Evolutionary conservation across 306 rosid species (phyloP).

Genomic region (Glycine latifolia): DNA sequence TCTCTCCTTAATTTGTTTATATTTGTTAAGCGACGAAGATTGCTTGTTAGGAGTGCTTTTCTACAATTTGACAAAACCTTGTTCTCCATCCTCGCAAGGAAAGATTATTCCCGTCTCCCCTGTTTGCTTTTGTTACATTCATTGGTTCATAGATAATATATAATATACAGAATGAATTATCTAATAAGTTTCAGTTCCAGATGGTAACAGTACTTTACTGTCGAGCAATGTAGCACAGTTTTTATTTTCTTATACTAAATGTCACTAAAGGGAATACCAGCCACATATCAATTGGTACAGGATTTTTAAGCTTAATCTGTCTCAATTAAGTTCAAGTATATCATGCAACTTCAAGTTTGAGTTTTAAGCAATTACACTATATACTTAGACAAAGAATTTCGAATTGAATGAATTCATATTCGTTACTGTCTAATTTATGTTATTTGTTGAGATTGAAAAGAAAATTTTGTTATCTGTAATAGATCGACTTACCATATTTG

Average conservation of each 20-base stretch:
- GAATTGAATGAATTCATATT: too few relatives aligned
- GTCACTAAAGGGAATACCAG: neutral
- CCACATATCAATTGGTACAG: too few relatives aligned
- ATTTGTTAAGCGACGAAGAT: conserved; percentile 13
- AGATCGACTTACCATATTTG: too few relatives aligned
- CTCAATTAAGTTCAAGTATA: too few relatives aligned
- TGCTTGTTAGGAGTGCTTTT: conserved; percentile 9
- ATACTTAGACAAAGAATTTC: too few relatives aligned
- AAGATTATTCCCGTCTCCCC: conserved; percentile 11
- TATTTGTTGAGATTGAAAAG: too few relatives aligned
- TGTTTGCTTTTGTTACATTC: neutral
- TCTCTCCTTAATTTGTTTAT: neutral
- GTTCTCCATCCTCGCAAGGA: neutral
- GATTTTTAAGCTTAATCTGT: too few relatives aligned
- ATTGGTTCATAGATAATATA: neutral
- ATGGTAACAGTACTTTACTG: neutral
- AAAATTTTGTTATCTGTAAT: too few relatives aligned
- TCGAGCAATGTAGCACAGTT: neutral
- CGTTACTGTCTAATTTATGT: too few relatives aligned
- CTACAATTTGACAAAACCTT: neutral
- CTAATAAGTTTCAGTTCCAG: neutral
- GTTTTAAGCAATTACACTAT: too few relatives aligned
- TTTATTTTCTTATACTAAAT: neutral
- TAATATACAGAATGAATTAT: neutral
- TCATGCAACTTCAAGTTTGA: too few relatives aligned